Percentiles rank a stretch among this genome's conserved stretches.
phyloP scores from a whole-genome alignment of 352 stramenopile genomes.

The Phytophthora palmivora region DNA sequence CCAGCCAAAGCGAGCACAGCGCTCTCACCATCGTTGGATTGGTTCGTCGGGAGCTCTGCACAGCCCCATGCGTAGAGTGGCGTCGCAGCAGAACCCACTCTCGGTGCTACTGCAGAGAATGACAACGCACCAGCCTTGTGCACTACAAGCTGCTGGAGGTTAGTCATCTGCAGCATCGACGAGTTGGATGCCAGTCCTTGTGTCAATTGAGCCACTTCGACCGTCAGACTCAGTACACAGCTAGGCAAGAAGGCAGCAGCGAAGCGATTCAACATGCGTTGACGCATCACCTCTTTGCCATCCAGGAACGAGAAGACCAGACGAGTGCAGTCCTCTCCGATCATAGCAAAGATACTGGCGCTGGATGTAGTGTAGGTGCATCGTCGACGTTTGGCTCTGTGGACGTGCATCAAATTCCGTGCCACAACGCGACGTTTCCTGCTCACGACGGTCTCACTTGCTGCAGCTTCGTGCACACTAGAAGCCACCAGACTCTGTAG shows the following conservation, averaged over 20 bases:
- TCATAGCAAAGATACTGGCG: constrained; percentile 31
- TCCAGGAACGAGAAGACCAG: constrained; percentile 69
- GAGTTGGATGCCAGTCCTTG: constrained; percentile 31
- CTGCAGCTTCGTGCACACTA: constrained; percentile 68
- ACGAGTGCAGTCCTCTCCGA: constrained; percentile 61
- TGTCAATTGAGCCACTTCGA: constrained; percentile 57
- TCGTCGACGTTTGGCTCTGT: constrained; percentile 50
- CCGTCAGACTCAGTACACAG: constrained; percentile 56
- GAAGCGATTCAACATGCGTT: constrained; percentile 58
- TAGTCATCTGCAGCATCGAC: constrained; percentile 55
- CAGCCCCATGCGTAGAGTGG: constrained; percentile 74
- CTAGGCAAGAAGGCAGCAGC: constrained; percentile 54
- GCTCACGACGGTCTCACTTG: constrained; percentile 29
- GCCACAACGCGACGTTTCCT: constrained; percentile 38
- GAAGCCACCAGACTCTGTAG: constrained; percentile 75
- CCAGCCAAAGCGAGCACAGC: constrained; percentile 54
- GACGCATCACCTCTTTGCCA: constrained; percentile 59
- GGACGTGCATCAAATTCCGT: constrained; percentile 27
- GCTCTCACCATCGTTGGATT: constrained; percentile 63
- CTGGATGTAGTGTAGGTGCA: constrained; percentile 5
- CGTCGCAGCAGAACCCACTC: constrained; percentile 16
- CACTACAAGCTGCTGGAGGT: constrained; percentile 67
- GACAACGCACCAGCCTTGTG: constrained; percentile 41
- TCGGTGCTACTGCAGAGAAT: neutral
- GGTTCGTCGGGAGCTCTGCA: constrained; percentile 57